phyloP scores from a whole-genome alignment of 768 basidiomycete species.

The Hypsizygus marmoreus region DNA sequence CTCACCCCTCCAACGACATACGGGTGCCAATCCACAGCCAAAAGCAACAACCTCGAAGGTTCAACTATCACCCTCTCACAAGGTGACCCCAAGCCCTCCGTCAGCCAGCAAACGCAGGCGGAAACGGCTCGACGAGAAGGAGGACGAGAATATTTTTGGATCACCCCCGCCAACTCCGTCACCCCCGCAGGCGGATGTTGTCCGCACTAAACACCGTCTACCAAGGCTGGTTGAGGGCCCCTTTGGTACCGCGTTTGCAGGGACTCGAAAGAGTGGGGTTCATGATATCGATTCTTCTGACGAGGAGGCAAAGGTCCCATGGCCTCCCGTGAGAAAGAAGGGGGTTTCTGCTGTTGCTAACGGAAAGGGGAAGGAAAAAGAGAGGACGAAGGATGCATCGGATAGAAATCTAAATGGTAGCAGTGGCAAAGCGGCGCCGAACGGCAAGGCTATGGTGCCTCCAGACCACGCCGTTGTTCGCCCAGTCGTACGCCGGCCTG shows the following conservation, averaged over 20 bases:
- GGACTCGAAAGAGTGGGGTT: constrained; percentile 6
- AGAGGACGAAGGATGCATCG: neutral
- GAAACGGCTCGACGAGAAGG: constrained; percentile 3
- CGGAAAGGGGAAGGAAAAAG: constrained; percentile 10
- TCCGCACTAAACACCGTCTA: constrained; percentile 4
- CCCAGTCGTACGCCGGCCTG: constrained; percentile 4
- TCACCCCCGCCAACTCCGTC: constrained; percentile 7
- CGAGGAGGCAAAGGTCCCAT: constrained; percentile 12
- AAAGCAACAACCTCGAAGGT: neutral
- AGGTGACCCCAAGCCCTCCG: constrained; percentile 1
- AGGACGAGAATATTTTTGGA: constrained; percentile 18
- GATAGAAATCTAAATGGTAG: neutral
- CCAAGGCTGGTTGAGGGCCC: constrained; percentile 29
- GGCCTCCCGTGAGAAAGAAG: constrained; percentile 28
- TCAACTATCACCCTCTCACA: neutral
- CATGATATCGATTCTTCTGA: constrained; percentile 16
- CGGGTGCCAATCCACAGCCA: neutral
- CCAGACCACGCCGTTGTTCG: neutral
- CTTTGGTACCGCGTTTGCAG: constrained; percentile 27
- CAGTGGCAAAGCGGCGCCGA: too few relatives aligned
- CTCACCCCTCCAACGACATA: constrained; percentile 1
- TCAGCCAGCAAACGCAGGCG: neutral
- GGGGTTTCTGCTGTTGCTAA: neutral
- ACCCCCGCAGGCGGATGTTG: neutral
- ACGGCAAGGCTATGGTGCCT: neutral